Base-by-base conservation (phyloP, 2,329 filamentous ascomycete species). In the Alternaria metachromatica region DNA sequence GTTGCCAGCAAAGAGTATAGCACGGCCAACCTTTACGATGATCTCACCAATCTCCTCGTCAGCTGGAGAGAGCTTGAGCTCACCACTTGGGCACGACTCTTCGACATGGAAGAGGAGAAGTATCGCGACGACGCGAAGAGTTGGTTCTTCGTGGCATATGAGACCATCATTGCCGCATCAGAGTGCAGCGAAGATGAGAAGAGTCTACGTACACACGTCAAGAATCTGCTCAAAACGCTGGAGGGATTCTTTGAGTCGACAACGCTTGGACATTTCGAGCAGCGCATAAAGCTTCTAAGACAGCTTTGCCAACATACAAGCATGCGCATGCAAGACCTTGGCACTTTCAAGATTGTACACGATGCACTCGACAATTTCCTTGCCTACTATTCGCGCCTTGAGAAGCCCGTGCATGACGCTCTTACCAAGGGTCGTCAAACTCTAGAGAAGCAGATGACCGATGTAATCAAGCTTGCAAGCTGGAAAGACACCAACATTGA, bases 401-500 rank as follows among this genome's bases (percentile, higher is more conserved):
- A 91, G 74, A 84, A 85, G 61, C 82, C 87, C 6, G 88, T 94
- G 8, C 81, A 85, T 12, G 90, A 93, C 65, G 82, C 85, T 1
- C 86, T 97, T 37, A 82, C 82, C 20, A 88, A 87, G 48, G 92
- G 90, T n/a, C 88, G 93, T 59, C 83, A 85, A 7, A 85, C 87
- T 0, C 85, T 98, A n/a, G 95, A 98, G 78, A 97, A 94, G 80
- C 89, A 93, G 61, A 93, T 98, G 86, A 95, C 92, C 77, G 92
- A 98, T 71, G 90, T 97, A n/a, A 87, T 99, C 15, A 88, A 97
- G 56, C 84, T 99, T 72, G 94, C 94, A 8, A 97, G 94, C 79
- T 99, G 96, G 96, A 97, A 97, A 78, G 96, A 99, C 72, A 97
- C 93, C 21, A 99, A 98, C 74, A 96, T 99, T 65, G 90, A 91